Conservation (phyloP, 129 eudicot species). For the Tagetes erecta region DNA sequence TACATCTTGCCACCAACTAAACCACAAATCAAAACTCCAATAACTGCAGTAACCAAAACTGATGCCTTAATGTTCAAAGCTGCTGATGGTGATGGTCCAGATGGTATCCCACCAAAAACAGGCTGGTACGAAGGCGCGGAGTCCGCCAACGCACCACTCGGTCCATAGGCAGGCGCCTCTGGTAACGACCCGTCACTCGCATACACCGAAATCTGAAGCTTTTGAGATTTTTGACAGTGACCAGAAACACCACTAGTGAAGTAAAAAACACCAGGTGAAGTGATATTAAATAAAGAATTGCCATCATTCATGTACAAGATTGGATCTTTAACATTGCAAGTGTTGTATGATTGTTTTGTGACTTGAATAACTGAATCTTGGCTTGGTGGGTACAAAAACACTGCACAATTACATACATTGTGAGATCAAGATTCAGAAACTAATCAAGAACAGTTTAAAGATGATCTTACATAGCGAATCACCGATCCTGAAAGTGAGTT, state of each 20-base stretch:
- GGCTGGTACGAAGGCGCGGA: constrained; percentile 67
- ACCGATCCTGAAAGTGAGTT: constrained; percentile 58
- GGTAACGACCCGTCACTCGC: constrained; percentile 56
- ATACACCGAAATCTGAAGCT: constrained; percentile 55
- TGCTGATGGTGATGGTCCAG: constrained; percentile 48
- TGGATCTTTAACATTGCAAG: constrained; percentile 83
- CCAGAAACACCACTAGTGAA: constrained; percentile 87
- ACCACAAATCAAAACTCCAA: constrained; percentile 44
- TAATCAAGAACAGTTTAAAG: not conserved
- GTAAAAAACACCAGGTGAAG: constrained; percentile 67
- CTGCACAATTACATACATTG: constrained; percentile 42
- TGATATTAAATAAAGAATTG: constrained; percentile 77
- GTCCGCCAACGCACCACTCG: constrained; percentile 51
- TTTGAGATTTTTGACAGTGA: constrained; percentile 73
- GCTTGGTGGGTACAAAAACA: constrained; percentile 94
- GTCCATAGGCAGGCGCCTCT: constrained; percentile 46
- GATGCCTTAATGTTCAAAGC: constrained; percentile 27
- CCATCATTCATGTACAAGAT: constrained; percentile 85
- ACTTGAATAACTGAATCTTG: constrained; percentile 93
- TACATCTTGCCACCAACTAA: constrained; percentile 35
- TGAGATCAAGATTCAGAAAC: not conserved
- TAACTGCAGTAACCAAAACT: constrained; percentile 29
- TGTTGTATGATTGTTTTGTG: constrained; percentile 52
- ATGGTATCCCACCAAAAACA: constrained; percentile 80
- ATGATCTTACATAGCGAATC: constrained; percentile 77